These are phyloP conservation scores for Fusarium albosuccineum DNA, from an alignment of 2,329 filamentous ascomycete species.

Conservation along the genomic window DNA sequence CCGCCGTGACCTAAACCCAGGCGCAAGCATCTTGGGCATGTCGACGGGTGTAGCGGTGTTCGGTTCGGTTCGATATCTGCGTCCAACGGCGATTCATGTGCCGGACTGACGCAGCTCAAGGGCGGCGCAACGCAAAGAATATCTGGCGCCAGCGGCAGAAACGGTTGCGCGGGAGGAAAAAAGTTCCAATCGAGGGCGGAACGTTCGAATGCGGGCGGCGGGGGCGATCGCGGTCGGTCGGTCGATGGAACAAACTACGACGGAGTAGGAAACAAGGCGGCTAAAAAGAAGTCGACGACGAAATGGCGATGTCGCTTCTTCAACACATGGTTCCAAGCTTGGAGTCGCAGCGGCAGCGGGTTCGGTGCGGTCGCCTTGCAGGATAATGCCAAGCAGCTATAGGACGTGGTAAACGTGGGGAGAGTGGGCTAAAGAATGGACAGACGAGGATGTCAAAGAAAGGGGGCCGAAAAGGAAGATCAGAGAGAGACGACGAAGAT, in stretches of 20 bases:
- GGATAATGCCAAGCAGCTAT: slow-evolving; percentile 30
- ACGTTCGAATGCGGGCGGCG: slow-evolving; percentile 21
- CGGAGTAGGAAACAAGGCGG: background rate
- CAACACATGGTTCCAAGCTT: slow-evolving; percentile 27
- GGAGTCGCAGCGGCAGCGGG: slow-evolving; percentile 10
- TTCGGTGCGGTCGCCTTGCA: slow-evolving; percentile 11
- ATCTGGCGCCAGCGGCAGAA: slow-evolving; percentile 44
- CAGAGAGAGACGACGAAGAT: slow-evolving; percentile 4
- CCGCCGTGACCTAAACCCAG: slow-evolving; percentile 58
- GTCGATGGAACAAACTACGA: background rate
- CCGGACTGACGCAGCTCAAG: slow-evolving; percentile 7
- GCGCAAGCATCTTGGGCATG: slow-evolving; percentile 53
- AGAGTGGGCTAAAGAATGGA: slow-evolving; percentile 37
- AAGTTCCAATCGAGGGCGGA: slow-evolving; percentile 27
- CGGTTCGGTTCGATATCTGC: background rate
- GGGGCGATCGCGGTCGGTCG: slow-evolving; percentile 25
- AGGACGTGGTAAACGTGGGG: slow-evolving; percentile 29
- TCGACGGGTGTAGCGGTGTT: slow-evolving; percentile 11
- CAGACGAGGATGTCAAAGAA: slow-evolving; percentile 42
- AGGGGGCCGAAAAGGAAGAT: slow-evolving; percentile 20
- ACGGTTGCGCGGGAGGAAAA: slow-evolving; percentile 23
- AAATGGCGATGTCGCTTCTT: slow-evolving; percentile 26
- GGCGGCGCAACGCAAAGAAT: slow-evolving; percentile 22
- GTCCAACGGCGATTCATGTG: background rate
- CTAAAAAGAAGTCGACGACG: slow-evolving; percentile 5